These are phyloP conservation scores for Aspergillus sp. DNA, from an alignment of 2,329 filamentous ascomycete genomes.

Conservation along the genomic window DNA sequence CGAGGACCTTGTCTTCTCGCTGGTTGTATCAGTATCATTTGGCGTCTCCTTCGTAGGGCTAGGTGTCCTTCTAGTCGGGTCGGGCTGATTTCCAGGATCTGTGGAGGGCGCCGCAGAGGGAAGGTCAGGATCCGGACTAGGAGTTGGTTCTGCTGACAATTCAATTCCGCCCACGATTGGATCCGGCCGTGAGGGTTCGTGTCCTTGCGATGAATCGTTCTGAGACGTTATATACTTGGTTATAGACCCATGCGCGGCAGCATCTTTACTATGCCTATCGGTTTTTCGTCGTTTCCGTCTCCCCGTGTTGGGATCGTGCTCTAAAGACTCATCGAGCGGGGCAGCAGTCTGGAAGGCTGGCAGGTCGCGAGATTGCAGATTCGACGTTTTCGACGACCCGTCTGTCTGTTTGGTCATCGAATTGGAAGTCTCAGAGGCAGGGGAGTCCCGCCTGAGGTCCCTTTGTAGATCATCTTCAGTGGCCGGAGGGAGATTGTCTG, in stretches of 20 bases:
- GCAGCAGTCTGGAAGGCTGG: neutral
- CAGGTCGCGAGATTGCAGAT: neutral
- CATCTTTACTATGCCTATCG: slow-evolving; percentile 11
- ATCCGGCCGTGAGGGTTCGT: too few relatives aligned
- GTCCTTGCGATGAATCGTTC: neutral
- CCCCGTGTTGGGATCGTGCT: slow-evolving; percentile 32
- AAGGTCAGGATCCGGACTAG: too few relatives aligned
- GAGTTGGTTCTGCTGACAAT: too few relatives aligned
- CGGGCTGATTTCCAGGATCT: neutral
- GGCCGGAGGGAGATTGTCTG: slow-evolving; percentile 3
- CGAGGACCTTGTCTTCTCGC: slow-evolving; percentile 38
- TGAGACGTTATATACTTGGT: neutral
- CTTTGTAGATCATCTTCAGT: neutral
- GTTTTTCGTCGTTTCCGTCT: slow-evolving; percentile 38
- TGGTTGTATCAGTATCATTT: neutral
- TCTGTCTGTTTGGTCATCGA: neutral
- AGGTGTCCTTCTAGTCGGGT: neutral
- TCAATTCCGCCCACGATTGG: too few relatives aligned
- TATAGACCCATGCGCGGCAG: slow-evolving; percentile 1
- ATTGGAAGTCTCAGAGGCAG: too few relatives aligned
- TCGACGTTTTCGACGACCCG: neutral
- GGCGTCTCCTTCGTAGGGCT: neutral
- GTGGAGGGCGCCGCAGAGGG: too few relatives aligned
- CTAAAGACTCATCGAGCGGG: slow-evolving; percentile 10
- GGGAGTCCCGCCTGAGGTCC: too few relatives aligned